phyloP scores from a whole-genome alignment of 139 green algal genomes.

The Pseudopediastrum boryanum region DNA sequence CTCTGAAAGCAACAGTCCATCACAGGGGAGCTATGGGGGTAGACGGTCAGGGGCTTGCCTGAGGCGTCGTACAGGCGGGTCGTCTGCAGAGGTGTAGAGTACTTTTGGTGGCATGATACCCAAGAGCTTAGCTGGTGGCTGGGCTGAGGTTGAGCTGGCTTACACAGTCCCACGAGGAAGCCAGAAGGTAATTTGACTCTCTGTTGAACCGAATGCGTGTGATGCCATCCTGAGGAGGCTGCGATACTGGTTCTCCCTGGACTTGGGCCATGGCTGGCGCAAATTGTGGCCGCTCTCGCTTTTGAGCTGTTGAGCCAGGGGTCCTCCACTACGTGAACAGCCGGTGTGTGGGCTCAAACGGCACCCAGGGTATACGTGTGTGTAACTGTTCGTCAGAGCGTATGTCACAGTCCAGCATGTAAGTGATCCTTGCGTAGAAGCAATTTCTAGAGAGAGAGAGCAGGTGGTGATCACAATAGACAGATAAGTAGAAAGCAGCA shows the following conservation, averaged over 20 bases:
- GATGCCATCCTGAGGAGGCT: slow-evolving; percentile 73
- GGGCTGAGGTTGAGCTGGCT: not conserved
- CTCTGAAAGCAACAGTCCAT: slow-evolving; percentile 77
- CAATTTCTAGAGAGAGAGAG: too few relatives aligned
- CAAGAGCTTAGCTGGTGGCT: not conserved
- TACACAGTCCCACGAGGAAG: slow-evolving; percentile 81
- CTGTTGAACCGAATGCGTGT: slow-evolving; percentile 64
- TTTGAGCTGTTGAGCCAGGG: too few relatives aligned
- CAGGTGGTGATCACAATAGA: too few relatives aligned
- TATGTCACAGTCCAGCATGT: too few relatives aligned
- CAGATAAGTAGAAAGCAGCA: too few relatives aligned
- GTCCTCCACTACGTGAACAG: too few relatives aligned
- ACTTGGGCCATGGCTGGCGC: slow-evolving; percentile 18
- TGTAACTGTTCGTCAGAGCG: too few relatives aligned
- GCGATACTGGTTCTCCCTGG: slow-evolving; percentile 39
- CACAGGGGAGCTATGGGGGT: slow-evolving; percentile 60
- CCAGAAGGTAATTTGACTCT: slow-evolving; percentile 59
- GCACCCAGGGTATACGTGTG: too few relatives aligned
- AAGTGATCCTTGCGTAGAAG: too few relatives aligned
- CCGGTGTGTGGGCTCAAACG: too few relatives aligned
- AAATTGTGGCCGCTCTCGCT: too few relatives aligned
- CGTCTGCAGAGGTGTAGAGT: slow-evolving; percentile 31
- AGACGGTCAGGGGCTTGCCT: slow-evolving; percentile 45
- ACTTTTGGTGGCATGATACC: not conserved
- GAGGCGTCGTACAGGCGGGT: slow-evolving; percentile 71